These are phyloP conservation scores for Arthroderma sp. DNA, from an alignment of 2,329 filamentous ascomycete genomes.

Conservation along the genomic window DNA sequence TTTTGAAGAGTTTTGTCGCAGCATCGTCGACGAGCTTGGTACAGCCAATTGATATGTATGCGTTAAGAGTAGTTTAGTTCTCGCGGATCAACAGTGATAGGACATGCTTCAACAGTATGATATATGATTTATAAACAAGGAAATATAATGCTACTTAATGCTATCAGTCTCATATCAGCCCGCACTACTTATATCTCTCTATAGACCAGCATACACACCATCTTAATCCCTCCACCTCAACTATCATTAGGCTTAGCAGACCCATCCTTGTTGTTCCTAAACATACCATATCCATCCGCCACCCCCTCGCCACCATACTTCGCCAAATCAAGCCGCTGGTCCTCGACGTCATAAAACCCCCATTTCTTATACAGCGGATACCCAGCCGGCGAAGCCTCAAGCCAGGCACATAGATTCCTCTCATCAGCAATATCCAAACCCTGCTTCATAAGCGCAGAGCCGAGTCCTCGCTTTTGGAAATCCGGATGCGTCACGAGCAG, in stretches of 20 bases:
- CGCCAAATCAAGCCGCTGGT: slow-evolving; percentile 5
- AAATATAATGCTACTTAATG: no score
- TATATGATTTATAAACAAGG: no score
- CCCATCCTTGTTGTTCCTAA: slow-evolving; percentile 2
- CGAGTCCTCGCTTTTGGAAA: slow-evolving; percentile 18
- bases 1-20: slow-evolving; percentile 85
- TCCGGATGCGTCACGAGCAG: slow-evolving; percentile 21
- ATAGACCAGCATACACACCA: neutral
- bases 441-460: slow-evolving; percentile 15
- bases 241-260: slow-evolving; percentile 4
- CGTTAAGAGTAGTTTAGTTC: no score
- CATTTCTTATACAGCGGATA: slow-evolving; percentile 16
- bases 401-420: slow-evolving; percentile 14
- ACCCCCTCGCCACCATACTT: slow-evolving; percentile 11
- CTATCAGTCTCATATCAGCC: neutral
- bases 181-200: neutral
- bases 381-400: slow-evolving; percentile 16
- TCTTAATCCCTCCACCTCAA: neutral
- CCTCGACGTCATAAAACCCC: slow-evolving; percentile 17
- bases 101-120: no score
- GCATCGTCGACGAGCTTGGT: slow-evolving; percentile 69
- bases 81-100: no score
- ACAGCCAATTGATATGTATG: neutral
- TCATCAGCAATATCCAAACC: slow-evolving; percentile 13
- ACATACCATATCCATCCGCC: neutral